phyloP scores from a whole-genome alignment of 2,329 filamentous ascomycete genomes.

The Pseudogymnoascus sp. region DNA sequence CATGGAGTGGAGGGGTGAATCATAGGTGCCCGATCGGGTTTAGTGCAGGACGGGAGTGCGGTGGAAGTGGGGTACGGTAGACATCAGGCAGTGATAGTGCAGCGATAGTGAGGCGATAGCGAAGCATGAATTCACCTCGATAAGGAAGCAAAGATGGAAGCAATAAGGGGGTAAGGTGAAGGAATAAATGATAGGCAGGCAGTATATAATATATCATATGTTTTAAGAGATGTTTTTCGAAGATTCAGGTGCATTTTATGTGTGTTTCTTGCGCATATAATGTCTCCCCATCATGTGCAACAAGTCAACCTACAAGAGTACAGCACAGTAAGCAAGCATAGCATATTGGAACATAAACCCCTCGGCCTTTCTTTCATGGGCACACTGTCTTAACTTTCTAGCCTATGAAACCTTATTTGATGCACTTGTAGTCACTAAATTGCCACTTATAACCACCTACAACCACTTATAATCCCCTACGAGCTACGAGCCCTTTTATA shows the following conservation, averaged over 20 bases:
- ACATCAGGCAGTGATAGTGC: constrained; percentile 2
- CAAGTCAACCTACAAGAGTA: neutral
- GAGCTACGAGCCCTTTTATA: neutral
- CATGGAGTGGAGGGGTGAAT: constrained; percentile 10
- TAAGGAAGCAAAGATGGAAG: neutral
- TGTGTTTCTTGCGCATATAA: neutral
- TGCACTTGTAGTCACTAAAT: neutral
- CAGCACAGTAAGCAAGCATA: neutral
- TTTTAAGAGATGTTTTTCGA: neutral
- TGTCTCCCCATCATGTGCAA: neutral
- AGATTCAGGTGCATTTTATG: neutral
- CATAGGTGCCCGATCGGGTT: neutral
- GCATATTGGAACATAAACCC: neutral
- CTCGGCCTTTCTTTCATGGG: neutral
- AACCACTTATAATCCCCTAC: neutral
- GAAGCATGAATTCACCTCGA: neutral
- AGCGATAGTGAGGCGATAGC: neutral
- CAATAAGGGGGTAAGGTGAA: neutral
- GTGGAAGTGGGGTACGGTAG: constrained; percentile 4
- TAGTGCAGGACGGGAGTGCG: neutral
- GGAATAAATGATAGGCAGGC: neutral
- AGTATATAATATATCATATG: neutral
- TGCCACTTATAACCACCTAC: neutral
- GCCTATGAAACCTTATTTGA: constrained; percentile 1
- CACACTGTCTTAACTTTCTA: neutral